phyloP scores from a whole-genome alignment of 1,284 basidiomycete genomes.

The Phylloporus gajari region DNA sequence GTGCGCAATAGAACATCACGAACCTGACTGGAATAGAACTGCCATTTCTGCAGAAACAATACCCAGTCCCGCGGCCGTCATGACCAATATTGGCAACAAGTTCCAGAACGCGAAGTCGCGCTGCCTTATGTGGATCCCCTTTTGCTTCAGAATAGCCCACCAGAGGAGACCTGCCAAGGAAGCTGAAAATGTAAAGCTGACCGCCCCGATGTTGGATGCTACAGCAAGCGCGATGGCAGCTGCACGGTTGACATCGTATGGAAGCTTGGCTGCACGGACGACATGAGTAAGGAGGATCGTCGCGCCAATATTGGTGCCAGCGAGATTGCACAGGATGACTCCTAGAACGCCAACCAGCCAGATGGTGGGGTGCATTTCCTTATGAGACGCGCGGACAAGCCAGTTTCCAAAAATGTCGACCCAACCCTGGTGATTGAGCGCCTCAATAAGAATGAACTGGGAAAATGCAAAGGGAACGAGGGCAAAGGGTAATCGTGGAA shows the following conservation, averaged over 20 bases:
- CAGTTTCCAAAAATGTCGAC: too few species aligned
- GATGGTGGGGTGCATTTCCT: conserved; percentile 61
- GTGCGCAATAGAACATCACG: too few species aligned
- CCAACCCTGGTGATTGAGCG: too few species aligned
- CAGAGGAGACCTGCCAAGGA: too few species aligned
- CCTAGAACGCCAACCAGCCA: conserved; percentile 70
- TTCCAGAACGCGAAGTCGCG: too few species aligned
- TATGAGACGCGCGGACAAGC: conserved; percentile 60
- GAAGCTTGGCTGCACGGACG: conserved; percentile 42
- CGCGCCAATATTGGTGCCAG: conserved; percentile 95
- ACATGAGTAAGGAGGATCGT: conserved; percentile 88
- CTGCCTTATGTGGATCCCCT: too few species aligned
- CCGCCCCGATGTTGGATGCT: conserved; percentile 92
- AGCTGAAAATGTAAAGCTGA: conserved; percentile 89
- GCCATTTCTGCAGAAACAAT: too few species aligned
- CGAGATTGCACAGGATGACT: conserved; percentile 87
- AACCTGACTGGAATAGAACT: too few species aligned
- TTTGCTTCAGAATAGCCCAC: too few species aligned
- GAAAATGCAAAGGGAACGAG: too few species aligned
- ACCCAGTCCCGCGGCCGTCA: conserved; percentile 63
- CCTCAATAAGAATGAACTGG: too few species aligned
- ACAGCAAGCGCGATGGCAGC: conserved; percentile 74
- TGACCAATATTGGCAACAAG: conserved; percentile 61
- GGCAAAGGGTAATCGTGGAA: too few species aligned
- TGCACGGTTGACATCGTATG: conserved; percentile 44